A percentile compares a stretch with the other conserved stretches of the same genome.
Evolutionary conservation across 352 stramenopile species (phyloP).

Genomic region (Phytophthora tubulina): DNA sequence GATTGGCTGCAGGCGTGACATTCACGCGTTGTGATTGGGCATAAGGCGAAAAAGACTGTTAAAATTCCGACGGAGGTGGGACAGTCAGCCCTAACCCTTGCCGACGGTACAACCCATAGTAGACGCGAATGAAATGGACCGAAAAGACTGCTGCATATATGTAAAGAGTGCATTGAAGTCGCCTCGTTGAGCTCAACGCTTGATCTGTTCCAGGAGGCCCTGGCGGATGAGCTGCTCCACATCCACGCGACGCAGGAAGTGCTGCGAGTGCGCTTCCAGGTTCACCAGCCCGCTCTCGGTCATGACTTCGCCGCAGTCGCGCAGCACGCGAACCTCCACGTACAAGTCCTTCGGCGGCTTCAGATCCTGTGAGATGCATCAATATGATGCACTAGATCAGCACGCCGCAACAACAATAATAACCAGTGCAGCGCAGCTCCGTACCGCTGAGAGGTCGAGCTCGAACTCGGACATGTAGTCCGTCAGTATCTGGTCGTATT

Average conservation of each 20-base stretch:
- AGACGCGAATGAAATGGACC: slow-evolving; percentile 29
- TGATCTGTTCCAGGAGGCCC: slow-evolving; percentile 87
- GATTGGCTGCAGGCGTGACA: slow-evolving; percentile 29
- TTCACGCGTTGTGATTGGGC: slow-evolving; percentile 26
- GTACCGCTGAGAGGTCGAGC: slow-evolving; percentile 85
- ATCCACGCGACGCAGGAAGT: slow-evolving; percentile 90
- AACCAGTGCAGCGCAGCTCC: not conserved
- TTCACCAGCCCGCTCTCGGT: slow-evolving; percentile 92
- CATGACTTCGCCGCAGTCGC: slow-evolving; percentile 92
- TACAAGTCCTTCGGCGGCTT: slow-evolving; percentile 93
- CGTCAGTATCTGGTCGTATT: slow-evolving; percentile 92
- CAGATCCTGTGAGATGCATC: slow-evolving; percentile 58
- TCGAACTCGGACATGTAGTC: slow-evolving; percentile 92
- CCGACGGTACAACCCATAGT: slow-evolving; percentile 21
- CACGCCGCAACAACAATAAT: slow-evolving; percentile 12
- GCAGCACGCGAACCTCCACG: slow-evolving; percentile 90
- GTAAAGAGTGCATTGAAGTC: slow-evolving; percentile 22
- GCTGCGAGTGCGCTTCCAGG: slow-evolving; percentile 86
- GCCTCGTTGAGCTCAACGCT: slow-evolving; percentile 46
- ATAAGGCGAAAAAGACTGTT: slow-evolving; percentile 9
- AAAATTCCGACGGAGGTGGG: slow-evolving; percentile 4
- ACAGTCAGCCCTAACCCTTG: slow-evolving; percentile 4
- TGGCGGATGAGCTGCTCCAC: slow-evolving; percentile 89
- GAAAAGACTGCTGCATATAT: slow-evolving; percentile 29
- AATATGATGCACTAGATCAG: slow-evolving; percentile 16